These are phyloP conservation scores for Onygenales sp. DNA, from an alignment of 2,329 filamentous ascomycete genomes.

Conservation along the genomic window DNA sequence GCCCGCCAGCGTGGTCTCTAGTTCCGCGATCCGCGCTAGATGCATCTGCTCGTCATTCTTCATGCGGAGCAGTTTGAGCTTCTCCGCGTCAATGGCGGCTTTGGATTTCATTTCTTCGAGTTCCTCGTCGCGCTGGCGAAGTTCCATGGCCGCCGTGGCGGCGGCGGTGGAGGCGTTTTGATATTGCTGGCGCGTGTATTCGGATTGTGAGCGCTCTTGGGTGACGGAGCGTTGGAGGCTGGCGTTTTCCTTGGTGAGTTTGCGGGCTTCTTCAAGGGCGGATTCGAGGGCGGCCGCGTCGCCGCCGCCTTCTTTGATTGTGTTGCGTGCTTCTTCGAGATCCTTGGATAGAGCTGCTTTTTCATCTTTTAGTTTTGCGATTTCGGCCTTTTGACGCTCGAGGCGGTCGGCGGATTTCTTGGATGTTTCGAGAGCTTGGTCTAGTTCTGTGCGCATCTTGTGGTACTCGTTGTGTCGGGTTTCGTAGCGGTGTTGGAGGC, in stretches of 20 bases:
- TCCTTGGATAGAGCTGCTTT: slow-evolving; percentile 27
- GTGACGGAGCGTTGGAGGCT: slow-evolving; percentile 29
- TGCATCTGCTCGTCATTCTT: slow-evolving; percentile 25
- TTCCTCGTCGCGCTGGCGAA: slow-evolving; percentile 27
- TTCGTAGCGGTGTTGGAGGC: slow-evolving; percentile 38
- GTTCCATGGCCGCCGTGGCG: slow-evolving; percentile 31
- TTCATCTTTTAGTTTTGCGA: slow-evolving; percentile 32
- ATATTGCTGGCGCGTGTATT: slow-evolving; percentile 38
- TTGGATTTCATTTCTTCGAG: slow-evolving; percentile 28
- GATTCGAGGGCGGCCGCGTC: slow-evolving; percentile 16
- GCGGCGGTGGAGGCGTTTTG: slow-evolving; percentile 37
- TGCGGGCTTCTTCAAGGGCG: slow-evolving; percentile 31
- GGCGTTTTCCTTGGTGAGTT: slow-evolving; percentile 27
- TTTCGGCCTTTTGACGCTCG: slow-evolving; percentile 26
- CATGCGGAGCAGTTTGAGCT: slow-evolving; percentile 29
- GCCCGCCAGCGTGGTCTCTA: slow-evolving; percentile 26
- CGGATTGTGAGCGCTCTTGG: slow-evolving; percentile 33
- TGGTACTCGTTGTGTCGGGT: slow-evolving; percentile 28
- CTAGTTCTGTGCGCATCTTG: slow-evolving; percentile 27
- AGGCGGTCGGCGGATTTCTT: slow-evolving; percentile 21
- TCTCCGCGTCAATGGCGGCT: slow-evolving; percentile 26
- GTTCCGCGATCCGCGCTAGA: slow-evolving; percentile 27
- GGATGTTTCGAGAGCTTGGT: slow-evolving; percentile 21
- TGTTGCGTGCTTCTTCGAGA: slow-evolving; percentile 29
- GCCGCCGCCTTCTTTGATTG: slow-evolving; percentile 31